phyloP scores from a whole-genome alignment of 768 basidiomycete genomes.

The Butyriboletus loyo region DNA sequence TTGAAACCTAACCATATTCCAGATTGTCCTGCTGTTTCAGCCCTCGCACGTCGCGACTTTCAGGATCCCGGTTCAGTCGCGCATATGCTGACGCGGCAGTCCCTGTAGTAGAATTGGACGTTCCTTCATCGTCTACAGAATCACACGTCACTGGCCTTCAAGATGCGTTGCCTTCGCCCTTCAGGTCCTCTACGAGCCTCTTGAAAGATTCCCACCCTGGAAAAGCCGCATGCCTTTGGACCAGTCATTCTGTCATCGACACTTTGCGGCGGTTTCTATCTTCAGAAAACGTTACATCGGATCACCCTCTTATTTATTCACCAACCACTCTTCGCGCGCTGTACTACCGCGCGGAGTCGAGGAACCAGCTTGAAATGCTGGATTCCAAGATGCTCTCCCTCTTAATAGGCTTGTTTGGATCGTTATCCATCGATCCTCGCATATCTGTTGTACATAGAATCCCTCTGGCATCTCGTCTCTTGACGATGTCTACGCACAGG shows the following conservation, averaged over 20 bases:
- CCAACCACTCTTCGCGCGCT: constrained; percentile 37
- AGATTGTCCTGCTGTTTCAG: constrained; percentile 5
- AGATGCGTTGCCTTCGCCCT: background rate
- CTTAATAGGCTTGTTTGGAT: constrained; percentile 49
- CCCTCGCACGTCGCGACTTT: background rate
- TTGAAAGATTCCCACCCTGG: background rate
- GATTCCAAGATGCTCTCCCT: constrained; percentile 36
- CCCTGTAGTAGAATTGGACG: background rate
- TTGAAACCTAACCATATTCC: background rate
- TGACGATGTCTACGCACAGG: constrained; percentile 16
- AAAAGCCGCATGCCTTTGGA: background rate
- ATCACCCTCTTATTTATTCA: constrained; percentile 16
- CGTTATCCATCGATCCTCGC: constrained; percentile 39
- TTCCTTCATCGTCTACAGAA: background rate
- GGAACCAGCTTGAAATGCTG: constrained; percentile 34
- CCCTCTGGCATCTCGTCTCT: constrained; percentile 29
- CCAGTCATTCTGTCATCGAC: constrained; percentile 9
- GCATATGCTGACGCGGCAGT: background rate
- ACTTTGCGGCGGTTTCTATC: constrained; percentile 15
- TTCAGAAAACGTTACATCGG: constrained; percentile 7
- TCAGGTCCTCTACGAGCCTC: background rate
- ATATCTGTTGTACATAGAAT: constrained; percentile 26
- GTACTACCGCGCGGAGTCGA: constrained; percentile 37
- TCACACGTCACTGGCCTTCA: background rate
- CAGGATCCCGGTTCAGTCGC: background rate